Base-by-base conservation (phyloP, 192 early-diverging fungal genomes). In the Entomortierella parvispora region DNA sequence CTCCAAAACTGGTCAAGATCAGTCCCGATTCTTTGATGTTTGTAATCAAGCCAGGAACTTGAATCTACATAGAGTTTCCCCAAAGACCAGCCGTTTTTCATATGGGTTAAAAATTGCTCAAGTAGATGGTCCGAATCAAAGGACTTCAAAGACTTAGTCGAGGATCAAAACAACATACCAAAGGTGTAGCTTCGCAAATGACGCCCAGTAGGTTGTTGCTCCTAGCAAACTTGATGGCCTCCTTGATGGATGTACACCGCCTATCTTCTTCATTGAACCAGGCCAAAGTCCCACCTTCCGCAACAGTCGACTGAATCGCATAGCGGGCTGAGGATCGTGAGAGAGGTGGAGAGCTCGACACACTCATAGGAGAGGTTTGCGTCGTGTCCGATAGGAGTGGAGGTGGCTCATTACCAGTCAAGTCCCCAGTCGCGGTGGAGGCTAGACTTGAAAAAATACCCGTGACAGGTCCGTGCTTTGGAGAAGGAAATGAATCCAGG, bases 11-110 rank as follows among this genome's bases (percentile, higher is more conserved):
- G 2, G 92, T 90, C 59, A 99, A 80, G 32, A 99, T 87, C 23
- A 99, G 69, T 0, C 98, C 97, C 42, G 90, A 91, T 66, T 96
- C 90, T 64, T 99, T 99, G 56, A 97, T 92, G 40, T 91, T 93
- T 18, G 89, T 88, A 59, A 99, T 94, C 44, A 99, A 78, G n/a
- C 89, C 85, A 7, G 98, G 97, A 23, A 96, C 94, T 79, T 94
- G 91, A 33, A 96, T 86, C 93, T 95, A n/a, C n/a, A n/a, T n/a
- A n/a, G n/a, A n/a, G n/a, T n/a, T n/a, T n/a, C n/a, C n/a, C n/a
- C n/a, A n/a, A n/a, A n/a, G n/a, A n/a, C n/a, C n/a, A n/a, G n/a
- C n/a, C n/a, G n/a, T n/a, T n/a, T n/a, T n/a, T n/a, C n/a, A n/a
- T n/a, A n/a, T n/a, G n/a, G n/a, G n/a, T n/a, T n/a, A n/a, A n/a